Base-by-base conservation (phyloP, 192 early-diverging fungal genomes). In the Coemansia biformis region DNA sequence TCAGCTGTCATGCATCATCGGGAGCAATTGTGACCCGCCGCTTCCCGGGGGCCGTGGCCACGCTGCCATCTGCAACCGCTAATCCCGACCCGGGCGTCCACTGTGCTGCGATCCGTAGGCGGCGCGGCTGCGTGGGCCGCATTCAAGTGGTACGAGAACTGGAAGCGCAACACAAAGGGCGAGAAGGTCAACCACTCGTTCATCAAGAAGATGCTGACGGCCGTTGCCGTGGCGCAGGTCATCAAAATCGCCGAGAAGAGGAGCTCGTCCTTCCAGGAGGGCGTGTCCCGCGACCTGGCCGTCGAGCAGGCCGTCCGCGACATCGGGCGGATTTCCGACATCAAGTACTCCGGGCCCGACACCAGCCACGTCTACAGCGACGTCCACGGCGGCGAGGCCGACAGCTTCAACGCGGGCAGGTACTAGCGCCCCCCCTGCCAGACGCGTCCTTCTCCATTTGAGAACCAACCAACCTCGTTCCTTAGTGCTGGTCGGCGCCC, bases 91-190 rank as follows among this genome's bases (percentile, higher is more conserved):
- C n/a, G n/a, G n/a, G n/a, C n/a, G n/a, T n/a, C n/a, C n/a, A n/a
- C n/a, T n/a, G n/a, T n/a, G n/a, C n/a, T n/a, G n/a, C n/a, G n/a
- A 28, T 5, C 4, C 26, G 5, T 74, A 74, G 70, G 63, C 29
- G 70, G 70, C 42, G 70, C 70, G 40, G 70, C 63, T 62, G 70
- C 70, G 14, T 74, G 70, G 70, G 56, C 59, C 30, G 70, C 63
- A n/a, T 54, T 66, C 33, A 66, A 61, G 45, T 74, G 70, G 70
- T 74, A 63, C 50, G 58, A 74, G 58, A 62, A 52, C 59, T 52
- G 32, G 31, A 61, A 62, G 58, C 31, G 46, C 26, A 57, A 51
- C 42, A 66, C 60, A 38, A 29, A 61, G 58, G 63, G 63, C 59
- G 56, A 74, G 63, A 60, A 61, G 50, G 58, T 66, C 35, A 66